Evolutionary conservation across 2,329 filamentous ascomycete genomes (phyloP).

Genomic region (Colletotrichum cordylinicola): DNA sequence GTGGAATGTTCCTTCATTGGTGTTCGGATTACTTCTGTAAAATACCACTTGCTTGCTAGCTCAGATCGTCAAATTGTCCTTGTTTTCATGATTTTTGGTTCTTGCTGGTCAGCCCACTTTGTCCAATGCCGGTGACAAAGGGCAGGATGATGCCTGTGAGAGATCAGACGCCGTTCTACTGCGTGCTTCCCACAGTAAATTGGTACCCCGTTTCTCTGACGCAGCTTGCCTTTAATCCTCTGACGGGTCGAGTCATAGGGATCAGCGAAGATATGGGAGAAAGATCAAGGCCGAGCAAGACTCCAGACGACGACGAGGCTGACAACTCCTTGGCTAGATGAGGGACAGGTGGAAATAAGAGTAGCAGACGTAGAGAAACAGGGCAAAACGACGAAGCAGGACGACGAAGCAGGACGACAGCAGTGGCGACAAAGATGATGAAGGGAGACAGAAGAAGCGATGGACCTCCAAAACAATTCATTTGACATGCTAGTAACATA

Average conservation of each 20-base stretch:
- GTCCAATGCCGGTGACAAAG: neutral
- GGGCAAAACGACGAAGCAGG: too few species aligned
- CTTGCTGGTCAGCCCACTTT: neutral
- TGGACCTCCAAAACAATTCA: constrained; percentile 20
- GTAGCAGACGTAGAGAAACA: too few species aligned
- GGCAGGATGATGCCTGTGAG: neutral
- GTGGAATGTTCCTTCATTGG: neutral
- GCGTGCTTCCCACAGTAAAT: neutral
- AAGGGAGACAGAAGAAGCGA: neutral
- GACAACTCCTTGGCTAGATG: too few species aligned
- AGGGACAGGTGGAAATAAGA: too few species aligned
- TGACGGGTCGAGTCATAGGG: too few species aligned
- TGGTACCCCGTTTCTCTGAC: neutral
- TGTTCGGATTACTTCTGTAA: neutral
- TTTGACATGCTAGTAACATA: constrained; percentile 17
- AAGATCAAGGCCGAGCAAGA: too few species aligned
- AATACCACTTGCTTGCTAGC: neutral
- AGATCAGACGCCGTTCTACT: neutral
- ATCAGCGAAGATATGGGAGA: too few species aligned
- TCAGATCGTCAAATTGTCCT: neutral
- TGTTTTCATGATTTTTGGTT: neutral
- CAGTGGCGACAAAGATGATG: neutral
- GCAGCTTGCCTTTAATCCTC: too few species aligned
- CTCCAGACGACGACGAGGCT: too few species aligned
- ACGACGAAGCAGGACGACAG: neutral